Percentiles rank a stretch among this genome's conserved stretches.
Conservation (phyloP, 768 basidiomycete species). For the Holtermanniella nyarrowii region DNA sequence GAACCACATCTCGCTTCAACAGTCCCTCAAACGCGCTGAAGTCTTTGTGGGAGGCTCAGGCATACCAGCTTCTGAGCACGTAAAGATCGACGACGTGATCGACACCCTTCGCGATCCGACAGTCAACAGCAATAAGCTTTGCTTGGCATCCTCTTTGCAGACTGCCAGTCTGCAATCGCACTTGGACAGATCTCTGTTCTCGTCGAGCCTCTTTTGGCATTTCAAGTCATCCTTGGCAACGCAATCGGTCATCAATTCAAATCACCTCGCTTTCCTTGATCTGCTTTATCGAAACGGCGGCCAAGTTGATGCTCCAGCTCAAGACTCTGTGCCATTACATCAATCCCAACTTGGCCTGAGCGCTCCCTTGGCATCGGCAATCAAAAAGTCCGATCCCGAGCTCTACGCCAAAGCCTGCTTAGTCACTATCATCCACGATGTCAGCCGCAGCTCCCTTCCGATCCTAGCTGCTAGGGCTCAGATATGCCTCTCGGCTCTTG, state of each 20-base stretch:
- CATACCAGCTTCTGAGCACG: too few species aligned
- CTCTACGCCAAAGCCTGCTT: constrained; percentile 2
- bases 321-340: too few species aligned
- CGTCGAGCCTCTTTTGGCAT: constrained; percentile 60
- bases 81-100: neutral
- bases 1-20: too few species aligned
- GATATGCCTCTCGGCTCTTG: neutral
- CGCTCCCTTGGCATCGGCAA: too few species aligned
- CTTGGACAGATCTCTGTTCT: too few species aligned
- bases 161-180: too few species aligned
- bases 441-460: neutral
- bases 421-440: neutral
- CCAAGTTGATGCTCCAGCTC: constrained; percentile 13
- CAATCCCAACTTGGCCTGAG: too few species aligned
- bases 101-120: neutral
- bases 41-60: too few species aligned
- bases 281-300: constrained; percentile 16
- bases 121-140: neutral
- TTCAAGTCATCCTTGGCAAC: too few species aligned
- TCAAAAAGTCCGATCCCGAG: too few species aligned
- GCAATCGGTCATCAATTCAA: too few species aligned
- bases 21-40: too few species aligned
- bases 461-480: neutral
- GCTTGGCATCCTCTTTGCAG: neutral
- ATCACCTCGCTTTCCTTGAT: constrained; percentile 20